A percentile compares a stretch with the other conserved stretches of the same genome.
phyloP scores from a whole-genome alignment of 352 stramenopile genomes.

The Phytophthora pistaciae region DNA sequence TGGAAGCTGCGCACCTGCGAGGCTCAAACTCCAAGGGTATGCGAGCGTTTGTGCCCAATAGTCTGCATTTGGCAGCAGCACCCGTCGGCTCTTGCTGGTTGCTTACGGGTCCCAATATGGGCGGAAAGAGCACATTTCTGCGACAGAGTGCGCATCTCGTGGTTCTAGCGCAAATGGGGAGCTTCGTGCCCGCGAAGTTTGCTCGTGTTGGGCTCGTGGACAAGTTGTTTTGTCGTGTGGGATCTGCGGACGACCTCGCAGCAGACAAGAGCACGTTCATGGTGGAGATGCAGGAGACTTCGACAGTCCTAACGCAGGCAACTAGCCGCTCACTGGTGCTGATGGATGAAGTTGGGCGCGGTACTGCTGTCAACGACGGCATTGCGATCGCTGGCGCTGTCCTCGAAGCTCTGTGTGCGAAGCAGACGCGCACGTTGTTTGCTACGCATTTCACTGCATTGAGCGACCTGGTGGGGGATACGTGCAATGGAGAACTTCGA shows the following conservation, averaged over 20 bases:
- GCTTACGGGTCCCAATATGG: conserved; percentile 91
- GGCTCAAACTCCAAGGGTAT: conserved; percentile 59
- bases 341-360: conserved; percentile 90
- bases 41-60: conserved; percentile 81
- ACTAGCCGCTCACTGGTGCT: conserved; percentile 85
- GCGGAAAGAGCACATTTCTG: conserved; percentile 89
- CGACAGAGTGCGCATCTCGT: conserved; percentile 83
- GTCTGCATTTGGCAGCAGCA: conserved; percentile 51
- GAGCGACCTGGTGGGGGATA: conserved; percentile 41
- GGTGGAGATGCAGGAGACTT: conserved; percentile 90
- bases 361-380: conserved; percentile 83
- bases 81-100: conserved; percentile 67
- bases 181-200: conserved; percentile 82
- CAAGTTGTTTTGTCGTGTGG: conserved; percentile 86
- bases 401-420: conserved; percentile 71
- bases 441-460: conserved; percentile 89
- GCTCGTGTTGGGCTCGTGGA: conserved; percentile 78
- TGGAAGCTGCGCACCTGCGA: conserved; percentile 67
- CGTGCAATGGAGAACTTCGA: conserved; percentile 49
- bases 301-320: conserved; percentile 77
- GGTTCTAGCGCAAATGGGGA: conserved; percentile 83
- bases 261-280: conserved; percentile 89
- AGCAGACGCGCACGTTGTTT: conserved; percentile 75
- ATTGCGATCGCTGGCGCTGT: conserved; percentile 83
- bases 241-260: conserved; percentile 82